Conservation (phyloP, 345 rosid species). For the Cardiospermum halicacabum region DNA sequence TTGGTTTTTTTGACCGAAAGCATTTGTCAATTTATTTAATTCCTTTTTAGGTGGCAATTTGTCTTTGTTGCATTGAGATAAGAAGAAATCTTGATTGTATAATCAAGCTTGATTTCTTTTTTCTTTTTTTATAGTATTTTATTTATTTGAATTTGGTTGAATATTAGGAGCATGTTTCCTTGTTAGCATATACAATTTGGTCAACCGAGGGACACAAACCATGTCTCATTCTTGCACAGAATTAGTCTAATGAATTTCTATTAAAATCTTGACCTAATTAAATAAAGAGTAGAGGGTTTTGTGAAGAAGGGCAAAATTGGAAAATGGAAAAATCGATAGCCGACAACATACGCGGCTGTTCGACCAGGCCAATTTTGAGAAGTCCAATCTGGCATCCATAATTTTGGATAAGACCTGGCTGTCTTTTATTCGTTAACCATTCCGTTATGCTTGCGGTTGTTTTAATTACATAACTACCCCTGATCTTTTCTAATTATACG, state of each 20-base stretch:
- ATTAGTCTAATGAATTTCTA: no score
- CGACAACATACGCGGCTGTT: constrained; percentile 37
- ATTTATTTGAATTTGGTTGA: background rate
- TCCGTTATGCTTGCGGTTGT: background rate
- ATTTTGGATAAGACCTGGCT: constrained; percentile 17
- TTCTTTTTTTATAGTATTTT: no score
- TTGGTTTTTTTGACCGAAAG: background rate
- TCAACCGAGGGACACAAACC: no score
- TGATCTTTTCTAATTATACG: no score
- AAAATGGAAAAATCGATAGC: no score
- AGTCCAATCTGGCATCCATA: constrained; percentile 17
- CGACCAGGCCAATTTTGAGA: constrained; percentile 24
- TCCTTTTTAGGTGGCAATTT: background rate
- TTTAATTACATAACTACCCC: constrained; percentile 16
- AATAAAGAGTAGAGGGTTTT: no score
- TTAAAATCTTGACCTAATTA: no score
- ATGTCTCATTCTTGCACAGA: no score
- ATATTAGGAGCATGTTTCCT: background rate
- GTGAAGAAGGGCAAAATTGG: no score
- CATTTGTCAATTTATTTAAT: background rate
- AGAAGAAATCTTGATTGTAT: background rate
- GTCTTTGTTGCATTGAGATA: background rate
- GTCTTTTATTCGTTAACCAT: background rate
- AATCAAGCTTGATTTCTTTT: no score
- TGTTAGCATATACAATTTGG: no score